A percentile compares a stretch with the other conserved stretches of the same genome.
These are phyloP conservation scores for Solanum etuberosum DNA, from an alignment of 257 asterid genomes.

Conservation along the genomic window DNA sequence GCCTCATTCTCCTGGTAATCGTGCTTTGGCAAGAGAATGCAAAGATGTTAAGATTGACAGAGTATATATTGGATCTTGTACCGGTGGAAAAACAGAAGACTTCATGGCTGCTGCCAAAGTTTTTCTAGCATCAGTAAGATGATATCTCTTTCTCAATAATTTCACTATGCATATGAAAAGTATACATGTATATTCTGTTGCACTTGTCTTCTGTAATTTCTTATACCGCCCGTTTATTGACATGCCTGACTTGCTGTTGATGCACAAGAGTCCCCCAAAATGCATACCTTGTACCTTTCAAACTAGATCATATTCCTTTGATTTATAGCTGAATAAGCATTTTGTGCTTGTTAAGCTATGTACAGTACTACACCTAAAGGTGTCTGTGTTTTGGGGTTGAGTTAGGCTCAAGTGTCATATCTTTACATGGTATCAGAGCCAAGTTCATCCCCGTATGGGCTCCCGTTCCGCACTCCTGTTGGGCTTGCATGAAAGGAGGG, in stretches of 20 bases:
- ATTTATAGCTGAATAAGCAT: neutral
- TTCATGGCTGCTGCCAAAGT: constrained; percentile 96
- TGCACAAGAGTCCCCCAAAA: neutral
- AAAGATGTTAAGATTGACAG: constrained; percentile 86
- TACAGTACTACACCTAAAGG: neutral
- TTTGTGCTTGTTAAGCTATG: neutral
- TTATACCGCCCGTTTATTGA: neutral
- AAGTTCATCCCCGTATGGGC: neutral
- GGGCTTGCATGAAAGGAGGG: neutral
- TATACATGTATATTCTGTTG: neutral
- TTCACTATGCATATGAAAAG: neutral
- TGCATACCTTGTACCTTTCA: neutral
- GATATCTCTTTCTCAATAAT: neutral
- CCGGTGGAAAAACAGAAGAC: constrained; percentile 96
- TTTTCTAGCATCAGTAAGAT: constrained; percentile 69
- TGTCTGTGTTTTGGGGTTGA: neutral
- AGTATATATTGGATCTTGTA: constrained; percentile 94
- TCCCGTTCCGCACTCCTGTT: neutral
- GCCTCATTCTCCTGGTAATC: constrained; percentile 98
- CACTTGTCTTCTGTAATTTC: neutral
- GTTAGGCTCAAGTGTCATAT: neutral
- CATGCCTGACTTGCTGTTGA: neutral
- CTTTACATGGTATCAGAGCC: neutral
- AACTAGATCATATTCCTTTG: neutral
- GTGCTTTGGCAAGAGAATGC: constrained; percentile 95